Evolutionary conservation across 805 yeast species (phyloP).

Genomic region (Saccharomycopsis sp.): DNA sequence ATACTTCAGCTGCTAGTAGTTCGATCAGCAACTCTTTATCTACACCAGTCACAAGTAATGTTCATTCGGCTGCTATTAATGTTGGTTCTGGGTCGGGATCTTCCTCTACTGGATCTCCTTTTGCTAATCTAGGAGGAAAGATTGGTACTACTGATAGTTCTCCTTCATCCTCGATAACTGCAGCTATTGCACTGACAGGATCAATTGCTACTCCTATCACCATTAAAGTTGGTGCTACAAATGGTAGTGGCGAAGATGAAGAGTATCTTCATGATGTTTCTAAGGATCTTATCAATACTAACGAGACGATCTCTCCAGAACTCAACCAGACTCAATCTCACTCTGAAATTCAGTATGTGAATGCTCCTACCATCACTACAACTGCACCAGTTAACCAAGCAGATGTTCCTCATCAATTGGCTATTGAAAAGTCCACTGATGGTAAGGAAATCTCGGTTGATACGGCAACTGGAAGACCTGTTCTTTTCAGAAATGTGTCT

Average conservation of each 20-base stretch:
- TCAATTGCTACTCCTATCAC: too few species aligned
- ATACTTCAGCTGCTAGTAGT: not conserved
- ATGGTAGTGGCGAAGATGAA: too few species aligned
- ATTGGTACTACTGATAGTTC: too few species aligned
- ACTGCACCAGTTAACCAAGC: conserved; percentile 1
- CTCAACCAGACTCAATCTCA: conserved; percentile 15
- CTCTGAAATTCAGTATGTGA: conserved; percentile 17
- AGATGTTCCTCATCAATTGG: conserved; percentile 60
- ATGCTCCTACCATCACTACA: conserved; percentile 11
- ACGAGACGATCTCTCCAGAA: conserved; percentile 17
- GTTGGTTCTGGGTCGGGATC: too few species aligned
- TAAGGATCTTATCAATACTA: conserved; percentile 19
- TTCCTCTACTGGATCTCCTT: too few species aligned
- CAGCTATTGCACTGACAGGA: too few species aligned
- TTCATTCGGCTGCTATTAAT: too few species aligned
- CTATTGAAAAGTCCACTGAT: conserved; percentile 52
- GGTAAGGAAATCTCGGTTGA: conserved; percentile 53
- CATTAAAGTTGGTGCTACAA: too few species aligned
- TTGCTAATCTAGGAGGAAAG: too few species aligned
- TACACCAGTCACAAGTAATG: too few species aligned
- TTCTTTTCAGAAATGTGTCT: conserved; percentile 55
- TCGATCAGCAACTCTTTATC: too few species aligned
- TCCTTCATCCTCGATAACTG: too few species aligned
- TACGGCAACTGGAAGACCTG: conserved; percentile 65
- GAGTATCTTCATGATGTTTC: conserved; percentile 20